Evolutionary conservation across 805 yeast genomes (phyloP).

Genomic region (Zygosaccharomyces bailii): DNA sequence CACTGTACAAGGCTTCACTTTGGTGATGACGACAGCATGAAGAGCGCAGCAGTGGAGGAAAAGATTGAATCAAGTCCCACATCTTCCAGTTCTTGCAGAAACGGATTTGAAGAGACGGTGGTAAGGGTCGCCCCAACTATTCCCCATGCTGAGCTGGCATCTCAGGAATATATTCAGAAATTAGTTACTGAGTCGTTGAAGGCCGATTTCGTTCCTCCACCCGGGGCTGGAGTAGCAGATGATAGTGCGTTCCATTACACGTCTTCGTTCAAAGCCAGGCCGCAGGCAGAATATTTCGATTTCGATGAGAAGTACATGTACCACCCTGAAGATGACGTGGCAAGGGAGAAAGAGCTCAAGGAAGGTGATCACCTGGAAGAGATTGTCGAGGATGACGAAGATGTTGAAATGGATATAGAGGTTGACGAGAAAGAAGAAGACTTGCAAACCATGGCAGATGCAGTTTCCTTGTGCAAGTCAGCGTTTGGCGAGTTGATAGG

Average conservation of each 20-base stretch:
- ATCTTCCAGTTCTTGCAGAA: conserved; percentile 1
- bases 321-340: conserved; percentile 8
- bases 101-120: conserved; percentile 3
- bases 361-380: not conserved
- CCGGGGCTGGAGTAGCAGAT: conserved; percentile 13
- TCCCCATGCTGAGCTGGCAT: not conserved
- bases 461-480: conserved; percentile 17
- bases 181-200: conserved; percentile 3
- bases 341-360: not conserved
- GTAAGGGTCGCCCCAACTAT: not conserved
- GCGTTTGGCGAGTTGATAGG: conserved; percentile 18
- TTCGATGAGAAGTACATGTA: conserved; percentile 21
- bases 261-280: conserved; percentile 23
- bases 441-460: conserved; percentile 11
- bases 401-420: conserved; percentile 4
- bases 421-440: conserved; percentile 9
- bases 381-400: conserved; percentile 3
- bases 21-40: not conserved
- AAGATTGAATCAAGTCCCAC: conserved; percentile 6
- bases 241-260: conserved; percentile 22
- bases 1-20: too few species aligned
- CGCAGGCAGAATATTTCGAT: conserved; percentile 31
- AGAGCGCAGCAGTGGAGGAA: not conserved
- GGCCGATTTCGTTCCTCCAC: conserved; percentile 8
- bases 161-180: conserved; percentile 3